Conservation (phyloP, 805 yeast species). For the Ogataea naganishii region DNA sequence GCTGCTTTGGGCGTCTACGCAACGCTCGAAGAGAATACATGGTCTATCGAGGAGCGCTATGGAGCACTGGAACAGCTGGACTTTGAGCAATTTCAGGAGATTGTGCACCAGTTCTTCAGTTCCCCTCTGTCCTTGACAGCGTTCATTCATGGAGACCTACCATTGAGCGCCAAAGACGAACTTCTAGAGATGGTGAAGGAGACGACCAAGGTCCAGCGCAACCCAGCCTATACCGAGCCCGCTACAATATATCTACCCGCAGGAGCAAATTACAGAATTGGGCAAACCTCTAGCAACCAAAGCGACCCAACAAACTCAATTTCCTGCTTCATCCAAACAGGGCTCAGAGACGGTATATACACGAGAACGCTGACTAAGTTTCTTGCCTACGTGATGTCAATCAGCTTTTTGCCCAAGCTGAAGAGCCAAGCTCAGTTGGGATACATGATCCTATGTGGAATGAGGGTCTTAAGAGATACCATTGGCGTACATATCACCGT, state of each 20-base stretch:
- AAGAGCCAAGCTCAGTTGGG: slow-evolving; percentile 54
- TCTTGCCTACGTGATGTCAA: slow-evolving; percentile 36
- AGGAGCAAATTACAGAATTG: slow-evolving; percentile 27
- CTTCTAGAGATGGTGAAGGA: not conserved
- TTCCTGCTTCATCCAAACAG: slow-evolving; percentile 49
- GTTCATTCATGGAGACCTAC: slow-evolving; percentile 47
- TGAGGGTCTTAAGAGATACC: slow-evolving; percentile 39
- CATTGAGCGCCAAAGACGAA: slow-evolving; percentile 6
- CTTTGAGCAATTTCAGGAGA: slow-evolving; percentile 21
- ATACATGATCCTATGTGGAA: slow-evolving; percentile 51
- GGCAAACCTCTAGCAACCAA: slow-evolving; percentile 25
- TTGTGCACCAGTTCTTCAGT: slow-evolving; percentile 20
- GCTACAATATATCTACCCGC: slow-evolving; percentile 29
- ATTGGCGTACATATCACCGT: slow-evolving; percentile 52
- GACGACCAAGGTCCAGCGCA: not conserved
- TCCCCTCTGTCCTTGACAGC: slow-evolving; percentile 27
- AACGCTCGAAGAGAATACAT: slow-evolving; percentile 46
- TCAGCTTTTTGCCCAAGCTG: slow-evolving; percentile 35
- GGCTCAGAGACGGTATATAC: slow-evolving; percentile 28
- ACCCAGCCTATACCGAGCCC: slow-evolving; percentile 17
- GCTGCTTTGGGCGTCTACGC: slow-evolving; percentile 42
- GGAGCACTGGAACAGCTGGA: slow-evolving; percentile 47
- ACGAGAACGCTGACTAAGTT: slow-evolving; percentile 35
- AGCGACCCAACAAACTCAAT: slow-evolving; percentile 50
- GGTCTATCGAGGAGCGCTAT: slow-evolving; percentile 45